phyloP scores from a whole-genome alignment of 257 asterid genomes.

The Scutellaria barbata region DNA sequence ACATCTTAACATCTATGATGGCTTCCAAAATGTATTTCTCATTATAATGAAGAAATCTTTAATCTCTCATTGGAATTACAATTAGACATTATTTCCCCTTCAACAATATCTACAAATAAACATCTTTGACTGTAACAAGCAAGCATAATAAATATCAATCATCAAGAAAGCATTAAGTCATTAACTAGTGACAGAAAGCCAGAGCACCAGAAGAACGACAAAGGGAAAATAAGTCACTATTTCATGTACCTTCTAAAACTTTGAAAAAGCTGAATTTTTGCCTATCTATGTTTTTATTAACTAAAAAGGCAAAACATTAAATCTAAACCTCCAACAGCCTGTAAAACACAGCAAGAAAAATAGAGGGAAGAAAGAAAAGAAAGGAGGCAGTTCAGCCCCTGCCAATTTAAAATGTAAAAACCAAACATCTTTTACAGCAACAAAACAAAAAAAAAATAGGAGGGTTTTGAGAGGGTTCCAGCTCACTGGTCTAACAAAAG shows the following conservation, averaged over 20 bases:
- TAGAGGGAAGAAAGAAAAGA: neutral
- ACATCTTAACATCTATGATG: slow-evolving; percentile 15
- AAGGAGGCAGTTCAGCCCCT: no score
- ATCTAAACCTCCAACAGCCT: neutral
- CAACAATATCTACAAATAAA: slow-evolving; percentile 15
- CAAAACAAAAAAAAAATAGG: no score
- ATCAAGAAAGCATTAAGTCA: slow-evolving; percentile 15
- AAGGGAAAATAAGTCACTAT: neutral
- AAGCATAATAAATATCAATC: slow-evolving; percentile 16
- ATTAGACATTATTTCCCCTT: slow-evolving; percentile 8
- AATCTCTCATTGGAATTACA: no score
- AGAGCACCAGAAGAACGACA: slow-evolving; percentile 10
- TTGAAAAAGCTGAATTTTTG: neutral
- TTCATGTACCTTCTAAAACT: neutral
- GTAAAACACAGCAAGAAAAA: neutral
- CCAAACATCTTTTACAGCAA: neutral
- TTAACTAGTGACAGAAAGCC: slow-evolving; percentile 3
- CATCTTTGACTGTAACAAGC: slow-evolving; percentile 17
- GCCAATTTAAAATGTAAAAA: neutral
- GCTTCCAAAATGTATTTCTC: neutral
- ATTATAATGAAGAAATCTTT: slow-evolving; percentile 24
- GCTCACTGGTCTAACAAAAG: neutral
- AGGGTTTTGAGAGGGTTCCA: neutral
- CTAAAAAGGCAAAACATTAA: neutral
- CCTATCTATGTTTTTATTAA: neutral